Evolutionary conservation across 2,329 filamentous ascomycete species (phyloP).

Genomic region (Macrophomina pseudophaseolina): DNA sequence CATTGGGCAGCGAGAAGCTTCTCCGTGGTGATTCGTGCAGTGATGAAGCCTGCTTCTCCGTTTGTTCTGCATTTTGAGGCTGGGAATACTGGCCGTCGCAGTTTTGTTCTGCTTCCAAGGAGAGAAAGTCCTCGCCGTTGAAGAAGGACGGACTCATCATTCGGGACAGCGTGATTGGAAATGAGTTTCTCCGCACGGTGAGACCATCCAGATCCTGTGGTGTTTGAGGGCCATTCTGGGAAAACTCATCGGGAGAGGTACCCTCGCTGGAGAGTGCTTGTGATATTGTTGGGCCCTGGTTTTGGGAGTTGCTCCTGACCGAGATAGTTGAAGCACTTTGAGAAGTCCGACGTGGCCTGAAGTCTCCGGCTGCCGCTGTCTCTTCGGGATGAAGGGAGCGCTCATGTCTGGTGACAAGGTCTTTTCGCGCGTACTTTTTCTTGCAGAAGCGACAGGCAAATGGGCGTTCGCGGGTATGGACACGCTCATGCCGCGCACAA

Average conservation of each 20-base stretch:
- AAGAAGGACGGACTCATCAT: constrained; percentile 17
- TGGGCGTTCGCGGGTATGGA: constrained; percentile 41
- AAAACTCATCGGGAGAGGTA: not conserved
- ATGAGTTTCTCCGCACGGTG: not conserved
- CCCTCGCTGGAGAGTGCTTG: not conserved
- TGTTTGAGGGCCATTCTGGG: not conserved
- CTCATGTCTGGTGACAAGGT: constrained; percentile 43
- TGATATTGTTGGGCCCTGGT: not conserved
- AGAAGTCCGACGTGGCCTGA: not conserved
- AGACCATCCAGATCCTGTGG: not conserved
- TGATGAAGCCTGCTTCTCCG: not conserved
- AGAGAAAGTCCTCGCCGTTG: not conserved
- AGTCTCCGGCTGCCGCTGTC: not conserved
- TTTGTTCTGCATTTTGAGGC: not conserved
- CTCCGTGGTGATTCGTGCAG: too few relatives aligned
- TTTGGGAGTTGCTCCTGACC: not conserved
- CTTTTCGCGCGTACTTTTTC: constrained; percentile 41
- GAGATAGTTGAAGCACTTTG: not conserved
- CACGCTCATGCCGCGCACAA: constrained; percentile 41
- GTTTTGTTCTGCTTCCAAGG: not conserved
- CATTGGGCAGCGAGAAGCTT: too few relatives aligned
- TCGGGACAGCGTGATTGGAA: not conserved
- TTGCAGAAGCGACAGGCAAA: constrained; percentile 42
- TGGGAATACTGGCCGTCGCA: not conserved
- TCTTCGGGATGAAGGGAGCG: constrained; percentile 37